Evolutionary conservation across 2,329 filamentous ascomycete genomes (phyloP).

Genomic region (Endocalyx cinctus): DNA sequence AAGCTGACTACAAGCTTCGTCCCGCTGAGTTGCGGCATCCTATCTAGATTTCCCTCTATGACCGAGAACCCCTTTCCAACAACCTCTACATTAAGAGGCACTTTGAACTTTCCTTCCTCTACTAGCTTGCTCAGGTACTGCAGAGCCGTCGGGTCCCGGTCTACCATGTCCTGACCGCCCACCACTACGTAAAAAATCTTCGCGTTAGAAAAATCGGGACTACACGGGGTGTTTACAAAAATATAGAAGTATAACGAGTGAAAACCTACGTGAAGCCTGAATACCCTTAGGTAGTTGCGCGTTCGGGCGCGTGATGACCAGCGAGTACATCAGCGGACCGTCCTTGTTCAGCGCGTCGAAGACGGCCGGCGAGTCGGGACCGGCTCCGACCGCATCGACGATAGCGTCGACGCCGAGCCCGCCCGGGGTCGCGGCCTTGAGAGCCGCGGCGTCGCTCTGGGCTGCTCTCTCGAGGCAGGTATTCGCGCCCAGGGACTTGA

Average conservation of each 20-base stretch:
- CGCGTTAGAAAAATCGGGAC: too few species aligned
- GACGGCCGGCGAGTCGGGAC: slow-evolving; percentile 15
- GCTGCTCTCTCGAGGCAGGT: slow-evolving; percentile 12
- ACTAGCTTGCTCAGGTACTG: slow-evolving; percentile 15
- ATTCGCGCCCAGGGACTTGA: slow-evolving; percentile 18
- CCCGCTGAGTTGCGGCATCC: slow-evolving; percentile 7
- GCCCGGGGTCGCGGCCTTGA: slow-evolving; percentile 16
- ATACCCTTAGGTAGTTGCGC: slow-evolving; percentile 22
- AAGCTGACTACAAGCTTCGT: slow-evolving; percentile 9
- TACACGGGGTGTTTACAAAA: too few species aligned
- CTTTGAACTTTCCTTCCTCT: slow-evolving; percentile 18
- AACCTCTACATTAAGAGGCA: slow-evolving; percentile 16
- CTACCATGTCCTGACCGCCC: slow-evolving; percentile 14
- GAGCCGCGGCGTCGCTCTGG: slow-evolving; percentile 9
- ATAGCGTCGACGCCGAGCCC: slow-evolving; percentile 28
- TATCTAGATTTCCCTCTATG: slow-evolving; percentile 19
- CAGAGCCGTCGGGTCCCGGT: slow-evolving; percentile 5
- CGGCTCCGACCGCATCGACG: slow-evolving; percentile 27
- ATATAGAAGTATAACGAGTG: too few species aligned
- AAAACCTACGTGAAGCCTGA: slow-evolving; percentile 9
- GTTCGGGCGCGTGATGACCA: slow-evolving; percentile 23
- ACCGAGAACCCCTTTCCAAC: slow-evolving; percentile 18
- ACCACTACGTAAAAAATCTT: too few species aligned
- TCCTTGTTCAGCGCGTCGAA: slow-evolving; percentile 19
- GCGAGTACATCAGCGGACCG: slow-evolving; percentile 25